Base-by-base conservation (phyloP, 1,284 basidiomycete species). In the Exobasidium rhododendri region DNA sequence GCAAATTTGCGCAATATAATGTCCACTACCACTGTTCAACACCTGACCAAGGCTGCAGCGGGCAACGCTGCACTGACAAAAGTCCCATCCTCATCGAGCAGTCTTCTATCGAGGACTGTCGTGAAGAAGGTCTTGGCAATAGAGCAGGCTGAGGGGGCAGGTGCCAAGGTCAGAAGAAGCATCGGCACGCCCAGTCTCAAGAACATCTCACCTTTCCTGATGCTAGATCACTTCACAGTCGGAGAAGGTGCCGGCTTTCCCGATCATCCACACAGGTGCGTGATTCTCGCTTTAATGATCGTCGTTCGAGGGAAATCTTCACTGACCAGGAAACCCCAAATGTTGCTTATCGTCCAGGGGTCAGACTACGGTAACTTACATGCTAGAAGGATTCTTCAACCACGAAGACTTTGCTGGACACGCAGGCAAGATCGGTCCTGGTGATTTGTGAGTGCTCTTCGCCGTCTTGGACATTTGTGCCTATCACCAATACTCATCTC, bases 401-500 rank as follows among this genome's bases (percentile, higher is more conserved):
- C 94, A 97, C 75, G 94, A 97, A 81, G 94, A 97, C 79, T 94
- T 92, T 30, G 87, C 87, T 3, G 93, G 94, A 1, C 91, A 97
- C 80, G 85, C 63, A 62, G 82, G 73, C 1, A 70, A 65, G 6
- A 89, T 97, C 65, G 86, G 86, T 49, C 81, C 88, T 3, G 93
- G 94, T 6, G 69, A 73, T 47, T 40, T 24, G n/a, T n/a, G n/a
- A n/a, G n/a, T n/a, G n/a, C n/a, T n/a, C n/a, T n/a, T n/a, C n/a
- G n/a, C n/a, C n/a, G n/a, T n/a, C n/a, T n/a, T n/a, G n/a, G 50
- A 14, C 26, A 31, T 17, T 20, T 17, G 29, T 17, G 40, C 50
- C 45, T 2, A 24, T 32, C 4, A 26, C 50, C 26, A 17, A 31
- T 26, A 4, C 14, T 4, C 17, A 4, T 5, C 30, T 3, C 24